Percentiles rank a stretch among this genome's conserved stretches.
These are phyloP conservation scores for Hypoxylon sp. DNA, from an alignment of 2,329 filamentous ascomycete genomes.

Conservation along the genomic window DNA sequence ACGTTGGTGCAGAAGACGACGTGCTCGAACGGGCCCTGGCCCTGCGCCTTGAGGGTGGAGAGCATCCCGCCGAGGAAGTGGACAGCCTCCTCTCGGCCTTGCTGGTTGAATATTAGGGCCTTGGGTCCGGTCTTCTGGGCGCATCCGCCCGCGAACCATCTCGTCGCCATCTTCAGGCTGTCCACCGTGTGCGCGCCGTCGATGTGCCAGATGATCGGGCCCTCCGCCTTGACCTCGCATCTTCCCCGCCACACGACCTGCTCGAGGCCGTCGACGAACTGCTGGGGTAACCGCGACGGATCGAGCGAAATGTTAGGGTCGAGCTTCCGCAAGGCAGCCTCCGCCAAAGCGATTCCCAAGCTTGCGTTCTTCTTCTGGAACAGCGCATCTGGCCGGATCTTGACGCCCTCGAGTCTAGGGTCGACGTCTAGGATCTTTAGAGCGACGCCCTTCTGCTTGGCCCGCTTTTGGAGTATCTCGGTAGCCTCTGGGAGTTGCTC, in stretches of 20 bases:
- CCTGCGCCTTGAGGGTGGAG: constrained; percentile 45
- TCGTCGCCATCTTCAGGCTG: constrained; percentile 80
- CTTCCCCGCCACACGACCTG: constrained; percentile 80
- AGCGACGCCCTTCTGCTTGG: constrained; percentile 59
- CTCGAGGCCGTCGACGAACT: constrained; percentile 78
- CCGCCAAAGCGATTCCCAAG: constrained; percentile 59
- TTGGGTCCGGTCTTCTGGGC: constrained; percentile 42
- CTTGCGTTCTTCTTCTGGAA: constrained; percentile 68
- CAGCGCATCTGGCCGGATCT: constrained; percentile 58
- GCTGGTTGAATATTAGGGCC: constrained; percentile 89
- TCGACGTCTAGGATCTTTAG: constrained; percentile 58
- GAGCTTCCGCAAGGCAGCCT: constrained; percentile 56
- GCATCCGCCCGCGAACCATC: constrained; percentile 75
- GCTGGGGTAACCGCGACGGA: constrained; percentile 57
- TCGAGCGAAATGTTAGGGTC: constrained; percentile 45
- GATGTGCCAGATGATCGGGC: constrained; percentile 78
- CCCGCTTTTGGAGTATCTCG: constrained; percentile 58
- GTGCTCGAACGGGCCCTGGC: constrained; percentile 66
- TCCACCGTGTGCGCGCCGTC: constrained; percentile 95
- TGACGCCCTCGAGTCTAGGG: constrained; percentile 54
- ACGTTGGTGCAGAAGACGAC: constrained; percentile 86
- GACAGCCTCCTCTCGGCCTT: constrained; percentile 62
- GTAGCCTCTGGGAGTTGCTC: constrained; percentile 57
- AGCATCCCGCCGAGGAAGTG: constrained; percentile 61
- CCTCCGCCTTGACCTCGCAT: constrained; percentile 69